Percentiles rank a stretch among this genome's conserved stretches.
phyloP scores from a whole-genome alignment of 2,329 filamentous ascomycete species.

The Emergomyces orientalis region DNA sequence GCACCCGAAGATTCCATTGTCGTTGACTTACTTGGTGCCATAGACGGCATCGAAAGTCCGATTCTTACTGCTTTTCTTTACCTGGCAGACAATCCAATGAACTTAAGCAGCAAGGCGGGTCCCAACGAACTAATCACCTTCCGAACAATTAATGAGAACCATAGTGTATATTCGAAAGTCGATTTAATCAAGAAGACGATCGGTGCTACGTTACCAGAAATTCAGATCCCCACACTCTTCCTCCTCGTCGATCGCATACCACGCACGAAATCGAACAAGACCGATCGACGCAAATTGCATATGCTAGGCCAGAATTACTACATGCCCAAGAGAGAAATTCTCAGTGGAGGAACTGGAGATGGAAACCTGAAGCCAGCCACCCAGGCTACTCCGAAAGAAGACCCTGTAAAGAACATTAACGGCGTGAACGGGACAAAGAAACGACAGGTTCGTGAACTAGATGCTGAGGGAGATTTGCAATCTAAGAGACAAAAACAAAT shows the following conservation, averaged over 20 bases:
- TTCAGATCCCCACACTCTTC: constrained; percentile 5
- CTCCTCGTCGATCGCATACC: constrained; percentile 5
- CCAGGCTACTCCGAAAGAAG: not conserved
- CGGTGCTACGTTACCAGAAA: constrained; percentile 2
- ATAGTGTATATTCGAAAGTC: not conserved
- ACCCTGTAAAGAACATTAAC: not conserved
- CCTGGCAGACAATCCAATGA: constrained; percentile 5
- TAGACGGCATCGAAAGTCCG: constrained; percentile 3
- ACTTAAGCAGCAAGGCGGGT: not conserved
- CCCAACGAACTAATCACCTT: constrained; percentile 4
- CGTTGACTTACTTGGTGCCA: not conserved
- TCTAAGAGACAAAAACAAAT: constrained; percentile 2
- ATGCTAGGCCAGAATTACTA: constrained; percentile 6
- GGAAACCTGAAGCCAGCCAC: not conserved
- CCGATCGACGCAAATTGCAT: constrained; percentile 4
- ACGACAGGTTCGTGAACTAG: constrained; percentile 8
- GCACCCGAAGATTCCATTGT: constrained; percentile 1
- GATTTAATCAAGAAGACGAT: constrained; percentile 1
- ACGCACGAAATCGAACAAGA: constrained; percentile 5
- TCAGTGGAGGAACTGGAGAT: not conserved
- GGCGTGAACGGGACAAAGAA: constrained; percentile 1
- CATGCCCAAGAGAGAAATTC: constrained; percentile 1
- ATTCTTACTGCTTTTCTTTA: constrained; percentile 3
- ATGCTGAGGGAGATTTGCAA: not conserved
- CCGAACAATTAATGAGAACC: constrained; percentile 3